Base-by-base conservation (phyloP, 768 basidiomycete species). In the Botryobasidium botryosum region DNA sequence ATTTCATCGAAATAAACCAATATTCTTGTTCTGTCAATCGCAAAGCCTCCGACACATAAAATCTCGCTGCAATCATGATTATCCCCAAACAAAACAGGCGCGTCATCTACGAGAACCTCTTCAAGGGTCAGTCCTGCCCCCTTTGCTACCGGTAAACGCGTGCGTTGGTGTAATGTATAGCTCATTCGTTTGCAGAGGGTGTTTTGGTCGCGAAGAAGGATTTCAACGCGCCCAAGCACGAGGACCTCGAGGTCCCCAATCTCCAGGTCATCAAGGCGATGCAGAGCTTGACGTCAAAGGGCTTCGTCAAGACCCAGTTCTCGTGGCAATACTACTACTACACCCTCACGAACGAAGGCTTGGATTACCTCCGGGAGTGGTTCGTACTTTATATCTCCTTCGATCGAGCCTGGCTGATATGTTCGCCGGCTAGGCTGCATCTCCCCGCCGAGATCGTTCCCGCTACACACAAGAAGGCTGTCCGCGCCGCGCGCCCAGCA, bases 271-370 rank as follows among this genome's bases (percentile, higher is more conserved):
- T 77, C 71, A 77, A 77, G 69, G 73, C 72, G 48, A 70, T 73
- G 67, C 74, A 75, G 62, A 71, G 69, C 53, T 64, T 77, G 43
- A 77, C 73, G 53, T 76, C 74, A 46, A 68, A 65, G 56, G 91
- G 92, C 46, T 77, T 70, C 64, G 88, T 97, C 69, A 96, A 96
- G 77, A 99, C 94, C 55, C 92, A 88, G 61, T 97, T 97, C 73
- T 88, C 83, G 40, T 99, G 94, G 94, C 90, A 96, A 60, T 94
- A 77, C 73, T 99, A 94, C 68, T 99, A 97, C 69, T 99, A 97
- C 68, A 74, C 77, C 58, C 72, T 99, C 59, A 99, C 91, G 56
- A 79, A 87, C 43, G 94, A 97, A 64, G 94, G 94, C 58, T 79
- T 97, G 52, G 88, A 92, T 55, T 92, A 83, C 68, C 82, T 97